Conservation (phyloP, 345 rosid species). For the Linum usitatissimum region DNA sequence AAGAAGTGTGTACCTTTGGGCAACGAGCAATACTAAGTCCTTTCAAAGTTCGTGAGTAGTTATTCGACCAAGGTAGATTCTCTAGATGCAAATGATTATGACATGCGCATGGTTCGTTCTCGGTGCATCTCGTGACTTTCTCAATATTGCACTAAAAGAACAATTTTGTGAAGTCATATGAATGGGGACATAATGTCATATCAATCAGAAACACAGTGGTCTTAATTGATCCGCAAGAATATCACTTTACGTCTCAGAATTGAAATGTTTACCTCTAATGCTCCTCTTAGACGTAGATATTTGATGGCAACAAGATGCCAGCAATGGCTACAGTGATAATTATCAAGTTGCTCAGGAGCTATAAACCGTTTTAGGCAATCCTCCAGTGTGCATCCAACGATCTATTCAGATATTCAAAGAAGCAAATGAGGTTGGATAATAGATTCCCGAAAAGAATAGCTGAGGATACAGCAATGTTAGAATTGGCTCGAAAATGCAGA, state of each 20-base stretch:
- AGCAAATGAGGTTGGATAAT: background rate
- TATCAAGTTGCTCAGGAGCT: slow-evolving; percentile 47
- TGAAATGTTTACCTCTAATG: slow-evolving; percentile 33
- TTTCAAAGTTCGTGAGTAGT: slow-evolving; percentile 42
- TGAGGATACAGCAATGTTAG: background rate
- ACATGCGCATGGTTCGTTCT: slow-evolving; percentile 57
- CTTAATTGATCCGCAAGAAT: background rate
- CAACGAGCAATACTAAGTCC: slow-evolving; percentile 51
- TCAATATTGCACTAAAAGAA: slow-evolving; percentile 37
- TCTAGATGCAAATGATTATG: slow-evolving; percentile 28
- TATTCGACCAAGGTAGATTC: slow-evolving; percentile 63
- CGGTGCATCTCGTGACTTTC: slow-evolving; percentile 41
- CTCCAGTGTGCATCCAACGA: slow-evolving; percentile 47
- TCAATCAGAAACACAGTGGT: background rate
- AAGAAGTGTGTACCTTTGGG: slow-evolving; percentile 46
- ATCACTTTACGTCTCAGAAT: background rate
- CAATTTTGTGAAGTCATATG: slow-evolving; percentile 8
- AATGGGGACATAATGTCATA: background rate
- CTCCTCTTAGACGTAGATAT: slow-evolving; percentile 37
- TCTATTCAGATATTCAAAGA: slow-evolving; percentile 26
- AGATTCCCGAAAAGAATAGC: background rate
- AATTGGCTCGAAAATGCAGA: slow-evolving; percentile 5
- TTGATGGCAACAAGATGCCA: slow-evolving; percentile 73
- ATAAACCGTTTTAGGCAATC: slow-evolving; percentile 62
- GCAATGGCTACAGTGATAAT: slow-evolving; percentile 62